phyloP scores from a whole-genome alignment of 2,329 filamentous ascomycete genomes.

The Salinomyces thailandicus region DNA sequence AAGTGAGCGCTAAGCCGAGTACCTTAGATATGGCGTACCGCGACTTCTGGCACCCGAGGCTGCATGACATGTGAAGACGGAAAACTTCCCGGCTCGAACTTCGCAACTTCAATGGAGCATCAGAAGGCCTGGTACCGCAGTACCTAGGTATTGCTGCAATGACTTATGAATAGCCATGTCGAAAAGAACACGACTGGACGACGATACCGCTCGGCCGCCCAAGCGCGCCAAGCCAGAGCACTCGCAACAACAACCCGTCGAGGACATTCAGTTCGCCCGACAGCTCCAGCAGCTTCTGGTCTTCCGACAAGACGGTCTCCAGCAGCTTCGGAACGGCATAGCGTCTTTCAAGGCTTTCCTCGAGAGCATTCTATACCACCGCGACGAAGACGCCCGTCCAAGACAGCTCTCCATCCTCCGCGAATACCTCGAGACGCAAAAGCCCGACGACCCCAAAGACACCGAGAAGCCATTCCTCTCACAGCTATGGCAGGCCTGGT shows the following conservation, averaged over 20 bases:
- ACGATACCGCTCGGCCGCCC: conserved; percentile 18
- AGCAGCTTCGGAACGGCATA: conserved; percentile 57
- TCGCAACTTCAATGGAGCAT: neutral
- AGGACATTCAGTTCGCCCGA: conserved; percentile 51
- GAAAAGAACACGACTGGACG: conserved; percentile 17
- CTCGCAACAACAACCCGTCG: conserved; percentile 28
- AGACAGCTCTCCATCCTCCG: conserved; percentile 50
- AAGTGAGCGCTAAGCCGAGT: no score
- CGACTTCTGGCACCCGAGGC: neutral
- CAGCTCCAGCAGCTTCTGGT: conserved; percentile 59
- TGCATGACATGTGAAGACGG: neutral
- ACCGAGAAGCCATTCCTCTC: conserved; percentile 55
- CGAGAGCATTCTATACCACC: conserved; percentile 49
- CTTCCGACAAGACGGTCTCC: conserved; percentile 58
- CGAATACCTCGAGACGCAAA: conserved; percentile 57
- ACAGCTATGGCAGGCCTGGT: conserved; percentile 82
- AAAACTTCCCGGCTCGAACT: neutral
- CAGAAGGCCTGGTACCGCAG: no score
- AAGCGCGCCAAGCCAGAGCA: conserved; percentile 21
- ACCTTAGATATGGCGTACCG: neutral
- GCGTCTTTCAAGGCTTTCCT: conserved; percentile 62
- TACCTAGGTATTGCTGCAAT: no score
- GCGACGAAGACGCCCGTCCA: conserved; percentile 40
- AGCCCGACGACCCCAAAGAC: conserved; percentile 39
- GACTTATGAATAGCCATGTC: conserved; percentile 12